These are phyloP conservation scores for Sporothrix euskadiensis DNA, from an alignment of 2,329 filamentous ascomycete species.

Conservation along the genomic window DNA sequence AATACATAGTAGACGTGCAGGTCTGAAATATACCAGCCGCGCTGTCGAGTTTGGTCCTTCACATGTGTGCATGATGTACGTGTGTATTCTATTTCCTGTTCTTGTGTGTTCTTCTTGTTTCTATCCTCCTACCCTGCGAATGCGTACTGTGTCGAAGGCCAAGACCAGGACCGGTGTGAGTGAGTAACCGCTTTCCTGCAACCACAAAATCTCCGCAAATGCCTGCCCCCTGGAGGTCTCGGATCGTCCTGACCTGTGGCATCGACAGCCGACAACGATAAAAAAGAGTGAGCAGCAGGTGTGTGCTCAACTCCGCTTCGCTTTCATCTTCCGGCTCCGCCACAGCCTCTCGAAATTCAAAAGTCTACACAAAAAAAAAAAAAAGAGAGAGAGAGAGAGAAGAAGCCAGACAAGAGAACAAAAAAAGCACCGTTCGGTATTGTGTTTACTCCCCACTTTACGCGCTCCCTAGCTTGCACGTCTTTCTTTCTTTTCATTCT, in stretches of 20 bases:
- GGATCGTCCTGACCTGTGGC: not conserved
- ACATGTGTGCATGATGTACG: not conserved
- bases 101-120: not conserved
- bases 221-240: not conserved
- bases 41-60: not conserved
- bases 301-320: not conserved
- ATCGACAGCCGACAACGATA: not conserved
- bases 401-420: not conserved
- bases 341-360: not conserved
- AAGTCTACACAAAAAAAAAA: not conserved
- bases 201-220: not conserved
- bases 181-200: not conserved
- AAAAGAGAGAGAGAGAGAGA: not conserved
- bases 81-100: not conserved
- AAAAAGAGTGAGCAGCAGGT: not conserved
- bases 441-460: not conserved
- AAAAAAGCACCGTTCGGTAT: not conserved
- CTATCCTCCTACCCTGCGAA: not conserved
- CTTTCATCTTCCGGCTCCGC: not conserved
- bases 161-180: not conserved
- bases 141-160: not conserved
- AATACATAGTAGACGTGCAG: not conserved
- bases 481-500: not conserved
- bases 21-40: not conserved
- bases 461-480: too few species aligned